Conservation (phyloP, 306 rosid species). For the Lathyrus tuberosus region DNA sequence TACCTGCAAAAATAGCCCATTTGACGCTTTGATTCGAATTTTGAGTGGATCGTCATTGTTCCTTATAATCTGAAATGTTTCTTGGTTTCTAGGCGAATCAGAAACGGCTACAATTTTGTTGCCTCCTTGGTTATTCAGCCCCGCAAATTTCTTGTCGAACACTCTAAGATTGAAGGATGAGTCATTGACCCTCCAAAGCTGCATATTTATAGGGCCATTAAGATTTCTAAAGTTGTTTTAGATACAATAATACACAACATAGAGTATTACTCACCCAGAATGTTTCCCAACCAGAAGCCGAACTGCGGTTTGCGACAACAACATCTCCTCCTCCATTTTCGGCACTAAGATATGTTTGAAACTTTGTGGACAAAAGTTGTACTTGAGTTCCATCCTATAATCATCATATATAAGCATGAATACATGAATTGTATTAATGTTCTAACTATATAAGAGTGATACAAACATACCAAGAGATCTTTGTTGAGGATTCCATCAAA, state of each 20-base stretch:
- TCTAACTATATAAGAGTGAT: too few relatives aligned
- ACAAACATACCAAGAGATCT: too few relatives aligned
- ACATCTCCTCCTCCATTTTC: too few relatives aligned
- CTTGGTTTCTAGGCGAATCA: slow-evolving; percentile 36
- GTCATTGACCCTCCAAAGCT: slow-evolving; percentile 55
- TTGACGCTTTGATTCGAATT: slow-evolving; percentile 56
- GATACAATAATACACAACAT: too few relatives aligned
- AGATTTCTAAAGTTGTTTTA: slow-evolving; percentile 1
- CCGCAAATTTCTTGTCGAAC: slow-evolving; percentile 39
- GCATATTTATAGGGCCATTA: background rate
- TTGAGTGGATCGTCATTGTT: slow-evolving; percentile 39
- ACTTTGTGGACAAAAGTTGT: slow-evolving; percentile 21
- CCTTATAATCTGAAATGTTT: slow-evolving; percentile 54
- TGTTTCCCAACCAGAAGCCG: too few relatives aligned
- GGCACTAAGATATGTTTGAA: too few relatives aligned
- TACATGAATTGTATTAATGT: too few relatives aligned
- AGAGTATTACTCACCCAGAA: too few relatives aligned
- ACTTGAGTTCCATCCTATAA: slow-evolving; percentile 67
- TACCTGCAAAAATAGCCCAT: slow-evolving; percentile 59
- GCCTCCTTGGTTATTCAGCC: slow-evolving; percentile 40
- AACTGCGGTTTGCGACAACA: too few relatives aligned
- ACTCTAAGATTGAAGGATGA: slow-evolving; percentile 57
- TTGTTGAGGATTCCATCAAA: too few relatives aligned
- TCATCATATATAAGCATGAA: background rate
- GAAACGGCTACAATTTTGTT: slow-evolving; percentile 40